Base-by-base conservation (phyloP, 371 early-diverging fungal genomes). In the Sporodiniella umbellata region DNA sequence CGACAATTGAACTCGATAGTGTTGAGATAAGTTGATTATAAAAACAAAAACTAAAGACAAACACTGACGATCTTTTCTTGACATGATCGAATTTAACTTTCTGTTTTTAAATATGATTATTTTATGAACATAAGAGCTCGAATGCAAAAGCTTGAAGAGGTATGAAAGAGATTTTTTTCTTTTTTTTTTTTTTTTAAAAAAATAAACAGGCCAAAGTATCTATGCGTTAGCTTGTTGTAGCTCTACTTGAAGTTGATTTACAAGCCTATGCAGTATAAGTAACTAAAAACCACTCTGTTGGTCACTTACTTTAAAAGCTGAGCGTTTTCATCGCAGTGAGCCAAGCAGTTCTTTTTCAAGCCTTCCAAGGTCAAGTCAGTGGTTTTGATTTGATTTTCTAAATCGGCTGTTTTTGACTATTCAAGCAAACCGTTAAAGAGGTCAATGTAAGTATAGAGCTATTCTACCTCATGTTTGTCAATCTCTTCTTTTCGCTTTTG, bases 401-500 rank as follows among this genome's bases (percentile, higher is more conserved):
- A 62, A 46, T 64, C 62, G 11, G 31, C 58, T 2, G 69, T 44
- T 30, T 54, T 62, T 17, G 46, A 33, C 72, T 72, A 67, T 45
- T 37, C 17, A n/a, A n/a, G 11, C 2, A n/a, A n/a, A 37, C 8
- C 8, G 18, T 25, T 17, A 24, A 19, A 42, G 42, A 17, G 28
- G 11, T 39, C 8, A 30, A 30, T 31, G 38, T n/a, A 10, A 33
- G 19, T 17, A 24, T 21, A 39, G 30, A 7, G 7, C 10, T 28
- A 54, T 43, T 52, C 51, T 45, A 73, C 74, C 68, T 73, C 66
- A 44, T 70, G 70, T 40, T 56, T 67, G 58, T 67, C 64, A 48
- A 73, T 43, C 15, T 58, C 53, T 25, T 57, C 44, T 11, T 60
- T 54, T 8, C 58, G 39, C 5, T 42, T 60, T 3, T 53, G 43